Base-by-base conservation (phyloP, 2,329 filamentous ascomycete species). In the Penicillium sp. region DNA sequence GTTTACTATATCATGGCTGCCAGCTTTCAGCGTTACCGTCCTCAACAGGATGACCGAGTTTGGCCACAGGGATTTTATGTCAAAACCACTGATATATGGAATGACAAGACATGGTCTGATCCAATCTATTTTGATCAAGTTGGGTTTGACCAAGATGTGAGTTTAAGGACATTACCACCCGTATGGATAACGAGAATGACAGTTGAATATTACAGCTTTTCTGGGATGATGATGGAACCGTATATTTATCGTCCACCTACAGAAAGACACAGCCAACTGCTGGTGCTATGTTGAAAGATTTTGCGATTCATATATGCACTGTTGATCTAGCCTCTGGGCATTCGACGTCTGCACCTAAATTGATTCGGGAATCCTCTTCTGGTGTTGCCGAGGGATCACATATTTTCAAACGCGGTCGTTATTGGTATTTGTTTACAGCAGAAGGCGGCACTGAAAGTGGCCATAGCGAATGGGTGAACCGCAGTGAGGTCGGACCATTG, bases 401-500 rank as follows among this genome's bases (percentile, higher is more conserved):
- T 46, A 76, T 85, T 26, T 81, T 80, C 63, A 75, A 73, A 40
- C 78, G 78, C 31, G 80, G 81, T 22, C 74, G 69, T 0, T 83
- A 75, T 57, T 84, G 82, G 60, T 84, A 84, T 56, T 69, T 84
- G 2, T 69, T 84, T 17, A 78, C 78, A 0, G 80, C 81, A 0
- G 82, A 84, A 67, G 80, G 80, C 36, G 82, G 82, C 3, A 84
- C 82, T 0, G 84, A 80, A 5, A 84, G 83, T 56, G 77, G 81
- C 0, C 86, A 88, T 61, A 81, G 83, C 3, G 82, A 80, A 62
- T 88, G 84, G 28, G 77, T 88, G 3, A 72, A 75, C 49, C 76
- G 81, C 73, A 85, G 57, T 76, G 82, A 49, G 75, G 79, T 6
- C 66, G 75, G 51, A 62, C 79, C 67, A 67, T 85, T 82, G 75